A percentile compares a stretch with the other conserved stretches of the same genome.
phyloP scores from a whole-genome alignment of 768 basidiomycete species.

The Dacryopinax primogenitus region DNA sequence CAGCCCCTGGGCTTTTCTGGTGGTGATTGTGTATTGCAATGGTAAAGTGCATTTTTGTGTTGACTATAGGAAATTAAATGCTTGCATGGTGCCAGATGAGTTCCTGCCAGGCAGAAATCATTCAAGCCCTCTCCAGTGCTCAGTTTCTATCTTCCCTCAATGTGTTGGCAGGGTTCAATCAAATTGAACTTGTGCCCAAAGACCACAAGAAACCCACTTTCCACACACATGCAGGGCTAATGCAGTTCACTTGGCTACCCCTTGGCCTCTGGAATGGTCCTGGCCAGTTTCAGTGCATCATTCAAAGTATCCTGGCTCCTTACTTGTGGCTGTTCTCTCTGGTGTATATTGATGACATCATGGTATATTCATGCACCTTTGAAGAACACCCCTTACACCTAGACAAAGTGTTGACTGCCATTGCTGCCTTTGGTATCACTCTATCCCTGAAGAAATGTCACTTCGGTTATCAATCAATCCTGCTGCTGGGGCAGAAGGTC shows the following conservation, averaged over 20 bases:
- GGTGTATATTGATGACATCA: constrained; percentile 36
- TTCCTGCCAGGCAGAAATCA: constrained; percentile 24
- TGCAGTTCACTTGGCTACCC: constrained; percentile 33
- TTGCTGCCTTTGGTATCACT: constrained; percentile 28
- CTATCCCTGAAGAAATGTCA: constrained; percentile 30
- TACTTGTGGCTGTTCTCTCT: constrained; percentile 32
- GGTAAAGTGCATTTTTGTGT: constrained; percentile 29
- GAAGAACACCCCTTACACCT: constrained; percentile 27
- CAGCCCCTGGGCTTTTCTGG: constrained; percentile 30
- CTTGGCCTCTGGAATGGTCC: constrained; percentile 32
- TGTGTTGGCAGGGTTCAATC: constrained; percentile 32
- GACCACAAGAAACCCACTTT: constrained; percentile 31
- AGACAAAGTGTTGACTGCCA: constrained; percentile 19
- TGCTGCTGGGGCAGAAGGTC: constrained; percentile 33
- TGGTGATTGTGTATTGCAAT: constrained; percentile 30
- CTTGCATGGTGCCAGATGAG: constrained; percentile 21
- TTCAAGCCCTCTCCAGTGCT: constrained; percentile 25
- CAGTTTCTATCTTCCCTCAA: constrained; percentile 29
- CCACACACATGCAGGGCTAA: constrained; percentile 30
- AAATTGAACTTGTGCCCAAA: constrained; percentile 25
- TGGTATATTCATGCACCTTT: constrained; percentile 25
- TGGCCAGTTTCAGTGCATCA: constrained; percentile 32
- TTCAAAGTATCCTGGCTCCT: constrained; percentile 29
- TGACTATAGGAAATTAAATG: constrained; percentile 27
- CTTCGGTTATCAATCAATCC: constrained; percentile 26